Base-by-base conservation (phyloP, 2,329 filamentous ascomycete species). In the Fusarium kyushuense region DNA sequence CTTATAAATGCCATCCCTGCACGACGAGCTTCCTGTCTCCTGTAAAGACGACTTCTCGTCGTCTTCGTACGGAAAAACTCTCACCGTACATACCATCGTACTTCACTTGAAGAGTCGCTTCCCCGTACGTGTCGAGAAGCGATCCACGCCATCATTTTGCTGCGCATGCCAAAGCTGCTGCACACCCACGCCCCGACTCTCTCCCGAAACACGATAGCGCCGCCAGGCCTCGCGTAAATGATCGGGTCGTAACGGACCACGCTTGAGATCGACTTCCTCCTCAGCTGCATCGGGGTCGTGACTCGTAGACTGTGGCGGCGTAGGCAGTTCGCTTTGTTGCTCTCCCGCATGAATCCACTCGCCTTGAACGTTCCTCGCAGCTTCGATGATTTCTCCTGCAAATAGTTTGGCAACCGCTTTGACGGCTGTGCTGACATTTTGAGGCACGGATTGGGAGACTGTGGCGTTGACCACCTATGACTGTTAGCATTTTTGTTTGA, bases 331-430 rank as follows among this genome's bases (percentile, higher is more conserved):
- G 12, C 82, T 83, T 70, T 90, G 87, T 57, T 83, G 82, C 76
- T 90, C 88, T 61, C 83, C 84, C 8, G 85, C 84, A 2, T 83
- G 81, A 32, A 90, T 82, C 90, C 90, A 93, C 78, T 94, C 90
- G 61, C 84, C 84, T 75, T 94, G 92, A 13, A 94, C 86, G 42
- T 86, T 84, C 52, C 91, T 85, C 12, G 92, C 91, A 48, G 84
- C 82, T 76, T 93, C 91, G 65, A 94, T 90, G 47, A 95, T 84
- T 65, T 93, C 90, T 53, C 91, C 92, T 6, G 92, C 86, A 76
- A 92, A 94, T 63, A 92, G 84, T 78, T 95, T 95, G 47, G 90
- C 89, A 21, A 92, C 91, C 0, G 90, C 88, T 48, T 89, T 90
- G 74, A 94, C 90, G n/a, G 90, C 90, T 23, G 91, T 88, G 64